A percentile compares a stretch with the other conserved stretches of the same genome.
These are phyloP conservation scores for Tanacetum coccineum DNA, from an alignment of 129 eudicot genomes.

Conservation along the genomic window DNA sequence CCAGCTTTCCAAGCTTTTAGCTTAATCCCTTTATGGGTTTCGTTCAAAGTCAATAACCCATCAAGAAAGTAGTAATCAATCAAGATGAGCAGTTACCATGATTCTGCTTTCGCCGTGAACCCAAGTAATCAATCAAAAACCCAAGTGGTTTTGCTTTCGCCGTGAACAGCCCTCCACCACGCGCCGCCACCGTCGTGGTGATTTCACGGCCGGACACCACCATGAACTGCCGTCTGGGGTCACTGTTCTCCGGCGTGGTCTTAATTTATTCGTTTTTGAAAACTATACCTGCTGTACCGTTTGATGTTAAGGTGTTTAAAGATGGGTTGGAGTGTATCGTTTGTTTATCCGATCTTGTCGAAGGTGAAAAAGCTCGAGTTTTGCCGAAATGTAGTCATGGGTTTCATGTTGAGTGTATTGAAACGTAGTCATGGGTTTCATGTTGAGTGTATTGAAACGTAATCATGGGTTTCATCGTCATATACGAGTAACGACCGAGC, in stretches of 20 bases:
- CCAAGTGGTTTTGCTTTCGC: constrained; percentile 52
- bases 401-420: constrained; percentile 50
- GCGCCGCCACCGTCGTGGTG: constrained; percentile 45
- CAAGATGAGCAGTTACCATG: constrained; percentile 23
- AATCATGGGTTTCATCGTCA: constrained; percentile 44
- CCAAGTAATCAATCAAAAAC: constrained; percentile 34
- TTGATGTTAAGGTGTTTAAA: constrained; percentile 42
- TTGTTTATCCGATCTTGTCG: constrained; percentile 28
- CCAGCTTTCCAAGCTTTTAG: neutral
- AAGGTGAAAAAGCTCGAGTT: constrained; percentile 36
- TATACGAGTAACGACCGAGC: constrained; percentile 20
- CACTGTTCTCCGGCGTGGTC: constrained; percentile 33
- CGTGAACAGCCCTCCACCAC: constrained; percentile 28
- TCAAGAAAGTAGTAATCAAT: neutral
- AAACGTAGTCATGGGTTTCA: constrained; percentile 54
- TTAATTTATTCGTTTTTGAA: constrained; percentile 4
- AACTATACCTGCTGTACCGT: constrained; percentile 45
- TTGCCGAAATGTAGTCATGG: constrained; percentile 47
- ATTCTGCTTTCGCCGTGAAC: too few species aligned
- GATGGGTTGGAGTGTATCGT: constrained; percentile 68
- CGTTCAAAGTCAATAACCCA: neutral
- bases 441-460: constrained; percentile 52
- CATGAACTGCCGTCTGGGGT: constrained; percentile 30
- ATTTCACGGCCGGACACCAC: constrained; percentile 41
- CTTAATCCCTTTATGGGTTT: neutral